These are phyloP conservation scores for Diaporthe vaccinii DNA, from an alignment of 2,329 filamentous ascomycete genomes.

Conservation along the genomic window DNA sequence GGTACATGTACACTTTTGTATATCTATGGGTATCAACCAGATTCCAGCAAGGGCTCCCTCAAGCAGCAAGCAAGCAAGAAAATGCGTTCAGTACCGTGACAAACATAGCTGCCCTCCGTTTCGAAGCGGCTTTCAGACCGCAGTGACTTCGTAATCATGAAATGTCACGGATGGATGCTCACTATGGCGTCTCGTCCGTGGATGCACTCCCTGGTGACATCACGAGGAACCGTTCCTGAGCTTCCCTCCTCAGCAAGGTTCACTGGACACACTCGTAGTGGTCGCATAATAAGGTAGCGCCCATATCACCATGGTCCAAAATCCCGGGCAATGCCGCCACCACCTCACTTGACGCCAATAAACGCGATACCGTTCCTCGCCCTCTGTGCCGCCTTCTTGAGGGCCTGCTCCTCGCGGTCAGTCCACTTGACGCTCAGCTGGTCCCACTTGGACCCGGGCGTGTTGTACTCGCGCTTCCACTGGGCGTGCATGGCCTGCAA, in stretches of 20 bases:
- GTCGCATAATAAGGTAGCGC: neutral
- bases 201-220: neutral
- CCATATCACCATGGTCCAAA: neutral
- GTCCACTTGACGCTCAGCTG: slow-evolving; percentile 77
- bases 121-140: neutral
- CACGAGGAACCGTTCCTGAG: too few species aligned
- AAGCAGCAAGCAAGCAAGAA: neutral
- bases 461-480: slow-evolving; percentile 75
- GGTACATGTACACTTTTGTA: slow-evolving; percentile 2
- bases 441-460: slow-evolving; percentile 75
- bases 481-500: slow-evolving; percentile 72
- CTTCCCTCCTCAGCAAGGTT: neutral
- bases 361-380: slow-evolving; percentile 76
- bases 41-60: neutral
- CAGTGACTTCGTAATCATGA: neutral
- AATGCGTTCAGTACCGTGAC: neutral
- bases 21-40: slow-evolving; percentile 23
- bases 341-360: slow-evolving; percentile 69
- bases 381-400: slow-evolving; percentile 67
- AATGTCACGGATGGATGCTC: neutral
- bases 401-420: slow-evolving; percentile 73
- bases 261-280: neutral
- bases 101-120: neutral
- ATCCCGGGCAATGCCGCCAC: neutral
- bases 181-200: neutral